Evolutionary conservation across 2,329 filamentous ascomycete species (phyloP).

Genomic region (Xylariaceae sp.): DNA sequence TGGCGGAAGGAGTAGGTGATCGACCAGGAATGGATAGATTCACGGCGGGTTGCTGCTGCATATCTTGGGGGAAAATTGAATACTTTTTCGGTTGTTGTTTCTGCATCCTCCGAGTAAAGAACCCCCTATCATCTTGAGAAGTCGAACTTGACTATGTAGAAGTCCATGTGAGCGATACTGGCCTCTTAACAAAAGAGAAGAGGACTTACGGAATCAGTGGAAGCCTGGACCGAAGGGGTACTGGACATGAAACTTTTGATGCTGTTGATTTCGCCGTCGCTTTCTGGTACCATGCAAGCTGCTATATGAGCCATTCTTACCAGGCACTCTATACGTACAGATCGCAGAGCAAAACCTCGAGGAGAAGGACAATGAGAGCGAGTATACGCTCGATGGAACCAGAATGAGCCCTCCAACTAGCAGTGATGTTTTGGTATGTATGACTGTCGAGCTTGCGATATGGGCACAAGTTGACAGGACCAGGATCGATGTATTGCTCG

Average conservation of each 20-base stretch:
- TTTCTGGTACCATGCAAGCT: slow-evolving; percentile 50
- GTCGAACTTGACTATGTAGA: slow-evolving; percentile 28
- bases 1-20: slow-evolving; percentile 39
- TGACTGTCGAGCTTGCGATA: slow-evolving; percentile 30
- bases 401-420: slow-evolving; percentile 25
- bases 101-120: slow-evolving; percentile 55
- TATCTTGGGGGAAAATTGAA: slow-evolving; percentile 55
- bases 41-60: slow-evolving; percentile 40
- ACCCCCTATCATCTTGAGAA: slow-evolving; percentile 41
- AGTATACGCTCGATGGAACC: slow-evolving; percentile 29
- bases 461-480: slow-evolving; percentile 27
- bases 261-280: slow-evolving; percentile 37
- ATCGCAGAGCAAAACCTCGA: slow-evolving; percentile 23
- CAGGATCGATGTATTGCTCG: slow-evolving; percentile 20
- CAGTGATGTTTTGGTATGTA: slow-evolving; percentile 29
- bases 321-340: slow-evolving; percentile 25
- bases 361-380: slow-evolving; percentile 16
- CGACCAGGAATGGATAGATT: slow-evolving; percentile 49
- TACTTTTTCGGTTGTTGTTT: slow-evolving; percentile 53
- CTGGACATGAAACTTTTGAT: slow-evolving; percentile 48
- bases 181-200: slow-evolving; percentile 10
- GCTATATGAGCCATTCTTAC: slow-evolving; percentile 57
- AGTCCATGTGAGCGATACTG: slow-evolving; percentile 27
- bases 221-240: slow-evolving; percentile 42
- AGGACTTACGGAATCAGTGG: slow-evolving; percentile 42